phyloP scores from a whole-genome alignment of 164 flowering plant genomes.

The Cinnamomum micranthum region DNA sequence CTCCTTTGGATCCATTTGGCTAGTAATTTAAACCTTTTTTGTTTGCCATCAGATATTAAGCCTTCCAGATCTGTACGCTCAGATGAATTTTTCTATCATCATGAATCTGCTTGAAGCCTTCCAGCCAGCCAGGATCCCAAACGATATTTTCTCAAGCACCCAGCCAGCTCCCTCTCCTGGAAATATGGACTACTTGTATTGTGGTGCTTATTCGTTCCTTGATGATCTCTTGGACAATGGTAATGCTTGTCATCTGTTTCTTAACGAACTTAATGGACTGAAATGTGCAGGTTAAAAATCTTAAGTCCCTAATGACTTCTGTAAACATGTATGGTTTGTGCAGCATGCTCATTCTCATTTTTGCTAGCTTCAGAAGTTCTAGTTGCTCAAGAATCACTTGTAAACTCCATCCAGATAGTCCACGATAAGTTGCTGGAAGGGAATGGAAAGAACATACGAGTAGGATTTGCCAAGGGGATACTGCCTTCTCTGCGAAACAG shows the following conservation, averaged over 20 bases:
- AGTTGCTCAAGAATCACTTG: conserved; percentile 50
- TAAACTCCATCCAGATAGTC: conserved; percentile 36
- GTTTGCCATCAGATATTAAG: conserved; percentile 46
- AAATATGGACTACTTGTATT: conserved; percentile 49
- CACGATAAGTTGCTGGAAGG: conserved; percentile 24
- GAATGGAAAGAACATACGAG: conserved; percentile 21
- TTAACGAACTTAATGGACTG: conserved; percentile 1
- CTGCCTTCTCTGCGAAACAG: conserved; percentile 37
- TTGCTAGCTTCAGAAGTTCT: conserved; percentile 61
- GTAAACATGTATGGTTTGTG: conserved; percentile 19
- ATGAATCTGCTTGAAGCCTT: conserved; percentile 54
- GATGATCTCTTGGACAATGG: conserved; percentile 54
- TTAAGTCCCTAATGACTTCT: not conserved
- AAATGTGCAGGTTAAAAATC: not conserved
- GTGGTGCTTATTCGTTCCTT: conserved; percentile 60
- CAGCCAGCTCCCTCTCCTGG: conserved; percentile 49
- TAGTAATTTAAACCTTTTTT: not conserved
- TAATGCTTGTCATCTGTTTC: conserved; percentile 16
- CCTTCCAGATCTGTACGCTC: conserved; percentile 36
- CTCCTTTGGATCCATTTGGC: not conserved
- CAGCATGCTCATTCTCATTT: conserved; percentile 68
- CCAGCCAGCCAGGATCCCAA: conserved; percentile 42
- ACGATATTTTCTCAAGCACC: conserved; percentile 31
- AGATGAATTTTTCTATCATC: conserved; percentile 36
- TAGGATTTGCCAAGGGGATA: conserved; percentile 23